These are phyloP conservation scores for Fusarium sp. DNA, from an alignment of 2,329 filamentous ascomycete species.

Conservation along the genomic window DNA sequence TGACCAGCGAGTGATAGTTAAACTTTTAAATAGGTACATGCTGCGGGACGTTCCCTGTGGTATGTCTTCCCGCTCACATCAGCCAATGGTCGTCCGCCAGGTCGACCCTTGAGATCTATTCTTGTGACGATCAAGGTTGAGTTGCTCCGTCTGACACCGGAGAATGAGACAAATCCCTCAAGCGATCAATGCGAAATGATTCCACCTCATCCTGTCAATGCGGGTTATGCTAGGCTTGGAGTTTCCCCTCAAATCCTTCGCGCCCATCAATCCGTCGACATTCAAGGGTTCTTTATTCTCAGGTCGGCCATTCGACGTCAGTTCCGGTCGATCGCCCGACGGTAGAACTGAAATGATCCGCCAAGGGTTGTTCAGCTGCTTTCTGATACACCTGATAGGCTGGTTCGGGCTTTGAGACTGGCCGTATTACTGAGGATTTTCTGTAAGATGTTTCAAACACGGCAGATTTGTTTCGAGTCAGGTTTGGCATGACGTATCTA, in stretches of 20 bases:
- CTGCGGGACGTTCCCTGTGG: background rate
- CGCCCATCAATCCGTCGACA: background rate
- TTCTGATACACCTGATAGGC: background rate
- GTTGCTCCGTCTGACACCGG: slow-evolving; percentile 6
- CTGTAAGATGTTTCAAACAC: background rate
- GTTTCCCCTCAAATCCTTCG: background rate
- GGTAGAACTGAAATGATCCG: background rate
- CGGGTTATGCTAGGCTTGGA: background rate
- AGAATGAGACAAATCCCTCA: background rate
- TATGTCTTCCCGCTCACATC: background rate
- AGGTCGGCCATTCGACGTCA: background rate
- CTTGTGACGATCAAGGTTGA: background rate
- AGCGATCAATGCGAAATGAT: background rate
- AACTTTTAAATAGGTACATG: background rate
- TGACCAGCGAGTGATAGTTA: background rate
- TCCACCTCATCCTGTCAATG: background rate
- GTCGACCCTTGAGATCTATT: background rate
- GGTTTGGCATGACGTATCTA: background rate
- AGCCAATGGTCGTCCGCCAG: background rate
- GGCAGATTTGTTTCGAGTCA: background rate
- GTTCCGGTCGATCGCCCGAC: background rate
- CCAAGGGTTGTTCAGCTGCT: background rate
- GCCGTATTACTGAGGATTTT: slow-evolving; percentile 1
- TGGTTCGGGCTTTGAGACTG: background rate
- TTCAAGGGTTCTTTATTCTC: background rate